Percentiles rank a stretch among this genome's conserved stretches.
These are phyloP conservation scores for Exophiala bonariae DNA, from an alignment of 2,329 filamentous ascomycete species.

Conservation along the genomic window DNA sequence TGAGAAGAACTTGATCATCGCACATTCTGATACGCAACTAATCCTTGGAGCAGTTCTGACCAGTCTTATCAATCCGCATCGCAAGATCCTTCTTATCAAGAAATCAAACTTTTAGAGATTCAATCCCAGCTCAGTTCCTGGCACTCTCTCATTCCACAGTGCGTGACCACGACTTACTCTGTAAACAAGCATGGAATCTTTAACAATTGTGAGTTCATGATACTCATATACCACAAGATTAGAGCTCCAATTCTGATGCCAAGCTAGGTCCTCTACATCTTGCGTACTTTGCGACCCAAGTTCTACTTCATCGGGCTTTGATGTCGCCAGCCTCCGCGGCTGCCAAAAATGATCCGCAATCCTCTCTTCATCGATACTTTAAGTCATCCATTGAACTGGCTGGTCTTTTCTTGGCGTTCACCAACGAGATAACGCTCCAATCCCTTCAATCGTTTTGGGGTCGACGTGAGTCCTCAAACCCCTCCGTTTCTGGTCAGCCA, in stretches of 20 bases:
- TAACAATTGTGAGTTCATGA: conserved; percentile 25
- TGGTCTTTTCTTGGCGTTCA: conserved; percentile 36
- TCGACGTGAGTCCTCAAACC: conserved; percentile 38
- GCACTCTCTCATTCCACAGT: conserved; percentile 25
- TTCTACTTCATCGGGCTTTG: conserved; percentile 45
- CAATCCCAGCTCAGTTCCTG: conserved; percentile 22
- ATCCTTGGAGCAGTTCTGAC: conserved; percentile 9
- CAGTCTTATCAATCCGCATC: conserved; percentile 10
- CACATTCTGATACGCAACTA: not conserved
- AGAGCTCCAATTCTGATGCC: conserved; percentile 1
- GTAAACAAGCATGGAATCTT: conserved; percentile 11
- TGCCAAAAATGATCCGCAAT: conserved; percentile 42
- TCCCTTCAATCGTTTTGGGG: conserved; percentile 48
- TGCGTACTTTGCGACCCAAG: conserved; percentile 44
- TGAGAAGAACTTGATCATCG: conserved; percentile 2
- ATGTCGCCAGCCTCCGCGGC: conserved; percentile 48
- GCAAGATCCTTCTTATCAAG: conserved; percentile 10
- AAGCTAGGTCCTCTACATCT: conserved; percentile 40
- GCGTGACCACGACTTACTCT: conserved; percentile 22
- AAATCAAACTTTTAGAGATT: conserved; percentile 17
- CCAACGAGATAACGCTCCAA: conserved; percentile 32
- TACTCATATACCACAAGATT: not conserved
- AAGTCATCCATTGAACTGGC: conserved; percentile 23
- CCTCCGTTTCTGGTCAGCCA: not conserved
- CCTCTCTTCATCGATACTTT: conserved; percentile 27